Evolutionary conservation across 2,329 filamentous ascomycete species (phyloP), one percentile per base, ranked within the genome.

Genomic region (Fusarium robinianum): DNA sequence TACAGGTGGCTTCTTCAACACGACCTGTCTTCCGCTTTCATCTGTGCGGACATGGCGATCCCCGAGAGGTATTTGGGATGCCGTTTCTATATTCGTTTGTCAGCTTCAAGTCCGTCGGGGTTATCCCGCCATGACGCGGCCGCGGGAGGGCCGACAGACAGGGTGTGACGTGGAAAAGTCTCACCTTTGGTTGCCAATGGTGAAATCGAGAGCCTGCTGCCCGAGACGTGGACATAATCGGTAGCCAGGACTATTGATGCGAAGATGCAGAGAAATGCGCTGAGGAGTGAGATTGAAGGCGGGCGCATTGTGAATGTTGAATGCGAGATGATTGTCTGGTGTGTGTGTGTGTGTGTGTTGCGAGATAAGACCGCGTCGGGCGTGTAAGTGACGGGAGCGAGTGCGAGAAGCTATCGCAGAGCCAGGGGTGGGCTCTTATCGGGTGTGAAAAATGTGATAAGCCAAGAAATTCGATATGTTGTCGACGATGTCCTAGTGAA

Each of bases 1-100:
- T 51, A 88, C 89, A 40, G 96, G 74, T 12, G 83, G 81, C 66
- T 88, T 79, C 87, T 95, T 95, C 62, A 91, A 76, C 11, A 73
- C 66, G 27, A 85, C 84, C 71, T 96, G 90, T 56, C 83, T 81
- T 58, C 77, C 68, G 73, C 89, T 95, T 72, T 95, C 90, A 33
- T 80, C 80, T 26, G 79, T 78, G 64, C 94, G 80, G 57, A 88
- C 71, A 51, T 95, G 79, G 34, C 90, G 90, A 63, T 96, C 90
- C 36, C 85, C 76, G 19, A 71, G 67, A 21, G 70, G 72, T 50
- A 82, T 67, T 66, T 84, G 80, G 59, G 92, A 92, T 38, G 88
- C 86, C 61, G 94, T 76, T 51, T 87, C 88, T 90, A 23, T 22
- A 5, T 16, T 17, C 36, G 22, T 19, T 32, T 32, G 44, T 59